These are phyloP conservation scores for Blastobotrys malaysiensis DNA, from an alignment of 1,139 yeast species.

Conservation along the genomic window DNA sequence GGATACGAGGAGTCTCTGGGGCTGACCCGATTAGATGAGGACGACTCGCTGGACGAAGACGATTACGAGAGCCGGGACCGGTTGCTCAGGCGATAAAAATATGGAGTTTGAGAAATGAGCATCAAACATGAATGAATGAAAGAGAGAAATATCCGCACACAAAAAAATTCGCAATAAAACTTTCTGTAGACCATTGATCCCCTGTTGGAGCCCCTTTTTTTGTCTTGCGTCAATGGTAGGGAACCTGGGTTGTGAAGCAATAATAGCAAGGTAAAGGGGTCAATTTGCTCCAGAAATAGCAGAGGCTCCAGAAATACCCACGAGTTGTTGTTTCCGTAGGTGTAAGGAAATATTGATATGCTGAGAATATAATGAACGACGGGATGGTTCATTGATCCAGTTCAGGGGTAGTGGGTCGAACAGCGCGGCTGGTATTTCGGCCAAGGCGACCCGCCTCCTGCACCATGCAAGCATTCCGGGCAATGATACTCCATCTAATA, in stretches of 20 bases:
- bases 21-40: constrained; percentile 32
- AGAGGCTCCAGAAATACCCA: too few species aligned
- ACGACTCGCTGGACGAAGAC: constrained; percentile 20
- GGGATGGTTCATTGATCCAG: neutral
- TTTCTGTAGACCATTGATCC: neutral
- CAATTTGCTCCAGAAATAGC: too few species aligned
- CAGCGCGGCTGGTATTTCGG: neutral
- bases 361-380: too few species aligned
- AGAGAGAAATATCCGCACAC: too few species aligned
- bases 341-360: neutral
- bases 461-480: constrained; percentile 8
- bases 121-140: neutral
- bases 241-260: too few species aligned
- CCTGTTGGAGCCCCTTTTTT: neutral
- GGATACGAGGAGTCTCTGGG: constrained; percentile 35
- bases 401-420: neutral
- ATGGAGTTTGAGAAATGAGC: neutral
- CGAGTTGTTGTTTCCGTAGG: neutral
- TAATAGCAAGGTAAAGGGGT: too few species aligned
- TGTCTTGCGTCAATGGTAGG: neutral
- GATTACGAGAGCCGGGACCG: constrained; percentile 11
- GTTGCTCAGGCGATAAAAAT: neutral
- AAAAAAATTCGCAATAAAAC: too few species aligned
- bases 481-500: constrained; percentile 15
- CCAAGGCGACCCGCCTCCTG: neutral